phyloP scores from a whole-genome alignment of 192 early-diverging fungal species.

The Chytriomyces confervae region DNA sequence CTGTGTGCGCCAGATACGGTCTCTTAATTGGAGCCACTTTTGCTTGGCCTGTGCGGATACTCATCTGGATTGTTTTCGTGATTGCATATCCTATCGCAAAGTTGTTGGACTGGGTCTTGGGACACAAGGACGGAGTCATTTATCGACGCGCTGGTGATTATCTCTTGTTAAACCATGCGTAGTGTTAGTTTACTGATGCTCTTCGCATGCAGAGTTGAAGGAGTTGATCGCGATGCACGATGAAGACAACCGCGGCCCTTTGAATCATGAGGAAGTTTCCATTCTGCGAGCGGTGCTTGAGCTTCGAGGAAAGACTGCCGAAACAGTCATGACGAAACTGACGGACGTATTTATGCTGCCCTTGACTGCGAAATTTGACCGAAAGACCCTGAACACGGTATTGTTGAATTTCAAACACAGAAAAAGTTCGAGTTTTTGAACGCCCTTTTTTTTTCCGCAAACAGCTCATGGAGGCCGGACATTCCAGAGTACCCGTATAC shows the following conservation, averaged over 20 bases:
- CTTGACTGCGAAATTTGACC: constrained; percentile 34
- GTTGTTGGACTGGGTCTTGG: constrained; percentile 81
- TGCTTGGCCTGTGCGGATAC: constrained; percentile 69
- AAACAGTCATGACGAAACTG: constrained; percentile 51
- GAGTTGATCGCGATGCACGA: constrained; percentile 57
- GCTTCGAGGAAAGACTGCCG: constrained; percentile 56
- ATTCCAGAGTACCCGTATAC: constrained; percentile 58
- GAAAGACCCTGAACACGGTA: constrained; percentile 32
- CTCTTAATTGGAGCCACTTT: constrained; percentile 89
- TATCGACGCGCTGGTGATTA: constrained; percentile 66
- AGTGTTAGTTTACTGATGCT: not conserved
- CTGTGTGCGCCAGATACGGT: constrained; percentile 86
- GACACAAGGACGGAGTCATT: constrained; percentile 85
- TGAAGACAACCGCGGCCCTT: constrained; percentile 48
- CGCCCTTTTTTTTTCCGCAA: too few species aligned
- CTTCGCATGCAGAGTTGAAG: constrained; percentile 48
- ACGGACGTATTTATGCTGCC: constrained; percentile 57
- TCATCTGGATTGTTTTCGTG: constrained; percentile 64
- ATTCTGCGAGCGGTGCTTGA: constrained; percentile 59
- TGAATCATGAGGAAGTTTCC: constrained; percentile 59
- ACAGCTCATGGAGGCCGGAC: constrained; percentile 52
- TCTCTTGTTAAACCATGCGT: not conserved
- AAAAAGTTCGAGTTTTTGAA: not conserved
- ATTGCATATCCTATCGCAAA: constrained; percentile 85
- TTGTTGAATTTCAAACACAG: constrained; percentile 16